Conservation (phyloP, 2,329 filamentous ascomycete species). For the Neofusicoccum sp. region DNA sequence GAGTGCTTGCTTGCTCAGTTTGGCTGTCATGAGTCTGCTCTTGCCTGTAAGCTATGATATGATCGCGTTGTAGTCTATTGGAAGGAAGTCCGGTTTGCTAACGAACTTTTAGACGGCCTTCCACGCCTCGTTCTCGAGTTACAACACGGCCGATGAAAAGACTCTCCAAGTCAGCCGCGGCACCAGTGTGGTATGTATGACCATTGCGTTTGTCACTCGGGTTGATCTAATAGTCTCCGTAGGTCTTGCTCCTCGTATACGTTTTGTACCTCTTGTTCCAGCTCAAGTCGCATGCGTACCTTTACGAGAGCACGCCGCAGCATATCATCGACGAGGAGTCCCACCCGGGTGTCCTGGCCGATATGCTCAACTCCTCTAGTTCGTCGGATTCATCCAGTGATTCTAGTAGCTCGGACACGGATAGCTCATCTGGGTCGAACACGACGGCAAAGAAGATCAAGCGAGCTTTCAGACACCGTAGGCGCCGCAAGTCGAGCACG, state of each 20-base stretch:
- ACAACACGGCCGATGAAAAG: slow-evolving; percentile 63
- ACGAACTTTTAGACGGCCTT: slow-evolving; percentile 71
- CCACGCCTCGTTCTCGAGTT: slow-evolving; percentile 78
- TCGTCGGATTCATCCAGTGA: slow-evolving; percentile 54
- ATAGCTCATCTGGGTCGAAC: slow-evolving; percentile 66
- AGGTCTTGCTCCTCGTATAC: slow-evolving; percentile 81
- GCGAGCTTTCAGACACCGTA: slow-evolving; percentile 70
- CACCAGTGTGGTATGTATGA: slow-evolving; percentile 72
- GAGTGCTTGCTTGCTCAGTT: slow-evolving; percentile 88
- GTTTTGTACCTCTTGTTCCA: slow-evolving; percentile 84
- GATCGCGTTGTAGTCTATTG: neutral
- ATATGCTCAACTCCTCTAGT: slow-evolving; percentile 74
- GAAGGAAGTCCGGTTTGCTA: neutral
- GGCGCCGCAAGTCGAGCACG: slow-evolving; percentile 75
- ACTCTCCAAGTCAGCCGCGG: slow-evolving; percentile 86
- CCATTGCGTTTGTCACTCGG: slow-evolving; percentile 11
- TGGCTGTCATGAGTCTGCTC: slow-evolving; percentile 87
- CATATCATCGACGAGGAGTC: slow-evolving; percentile 91
- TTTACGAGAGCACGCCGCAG: slow-evolving; percentile 91
- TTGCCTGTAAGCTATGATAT: slow-evolving; percentile 63
- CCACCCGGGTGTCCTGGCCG: slow-evolving; percentile 79
- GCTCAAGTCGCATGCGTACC: slow-evolving; percentile 86
- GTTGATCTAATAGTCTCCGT: slow-evolving; percentile 25
- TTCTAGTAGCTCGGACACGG: slow-evolving; percentile 60
- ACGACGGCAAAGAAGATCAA: slow-evolving; percentile 77